A percentile compares a stretch with the other conserved stretches of the same genome.
Evolutionary conservation across 305 asterid species (phyloP).

Genomic region (Fraxinus dipetala): DNA sequence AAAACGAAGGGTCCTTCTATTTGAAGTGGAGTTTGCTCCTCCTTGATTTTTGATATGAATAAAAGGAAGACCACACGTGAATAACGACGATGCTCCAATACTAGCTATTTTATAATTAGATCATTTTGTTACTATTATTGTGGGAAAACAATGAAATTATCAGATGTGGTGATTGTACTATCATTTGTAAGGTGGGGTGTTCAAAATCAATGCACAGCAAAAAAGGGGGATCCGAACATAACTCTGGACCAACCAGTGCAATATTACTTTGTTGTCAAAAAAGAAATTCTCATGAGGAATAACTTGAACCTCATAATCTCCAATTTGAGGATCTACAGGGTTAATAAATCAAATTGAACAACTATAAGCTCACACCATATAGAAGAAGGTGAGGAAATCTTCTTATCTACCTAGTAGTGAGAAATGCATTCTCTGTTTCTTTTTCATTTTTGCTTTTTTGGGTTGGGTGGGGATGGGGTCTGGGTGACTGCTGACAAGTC

Average conservation of each 20-base stretch:
- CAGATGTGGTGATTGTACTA: background rate
- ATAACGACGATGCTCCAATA: background rate
- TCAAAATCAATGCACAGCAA: background rate
- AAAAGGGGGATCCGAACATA: background rate
- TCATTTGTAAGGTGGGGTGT: background rate
- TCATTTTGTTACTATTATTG: background rate
- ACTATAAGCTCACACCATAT: background rate
- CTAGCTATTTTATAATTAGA: background rate
- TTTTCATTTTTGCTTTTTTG: background rate
- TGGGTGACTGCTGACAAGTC: background rate
- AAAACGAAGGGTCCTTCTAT: background rate
- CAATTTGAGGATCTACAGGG: background rate
- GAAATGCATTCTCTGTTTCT: background rate
- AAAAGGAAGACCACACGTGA: background rate
- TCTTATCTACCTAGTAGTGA: background rate
- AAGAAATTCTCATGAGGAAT: background rate
- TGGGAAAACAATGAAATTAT: background rate
- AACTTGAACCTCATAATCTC: background rate
- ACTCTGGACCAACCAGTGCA: background rate
- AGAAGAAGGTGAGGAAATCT: background rate
- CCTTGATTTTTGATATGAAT: background rate
- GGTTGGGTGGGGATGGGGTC: background rate
- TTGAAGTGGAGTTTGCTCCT: background rate
- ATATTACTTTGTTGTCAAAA: background rate
- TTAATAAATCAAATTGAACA: background rate